Base-by-base conservation (phyloP, 345 rosid species). In the Kandelia obovata region DNA sequence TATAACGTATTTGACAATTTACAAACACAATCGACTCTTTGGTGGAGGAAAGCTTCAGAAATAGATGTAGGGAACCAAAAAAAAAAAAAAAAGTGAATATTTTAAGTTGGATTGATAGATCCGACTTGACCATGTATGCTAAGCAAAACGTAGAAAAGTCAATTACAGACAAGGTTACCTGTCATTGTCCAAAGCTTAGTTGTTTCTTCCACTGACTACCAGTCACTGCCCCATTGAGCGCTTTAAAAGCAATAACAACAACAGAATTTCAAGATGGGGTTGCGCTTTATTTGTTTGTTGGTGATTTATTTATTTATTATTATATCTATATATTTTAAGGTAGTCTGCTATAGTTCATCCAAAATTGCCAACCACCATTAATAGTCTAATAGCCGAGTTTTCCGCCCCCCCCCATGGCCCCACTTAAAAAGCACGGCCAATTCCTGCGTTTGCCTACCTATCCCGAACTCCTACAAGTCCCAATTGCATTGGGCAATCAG, bases 331-430 rank as follows among this genome's bases (percentile, higher is more conserved):
- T 47, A 53, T 43, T 71, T 73, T 30, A 63, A 67, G 23, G 79
- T 63, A 84, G 84, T 68, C 82, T 83, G 68, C 47, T 1, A 11
- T 2, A 68, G 58, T 82, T 64, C 62, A 28, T 78, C 79, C 81
- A 82, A 80, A 82, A 74, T 27, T 65, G 65, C 78, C 81, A 72
- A 83, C 30, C 2, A 2, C 81, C 80, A 79, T 76, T 61, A 34
- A 65, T 39, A 31, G 77, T 68, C 35, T 81, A 75, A 73, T 39
- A 13, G 19, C 5, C 0, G 17, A 43, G 49, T 0, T 43, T 13
- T 43, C 19, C 46, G 4, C 15, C 0, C 21, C 21, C 21, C 46
- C 15, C 15, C 9, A 1, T 75, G 72, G 75, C 79, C 75, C 62
- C 51, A 47, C 46, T 46, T 68, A 73, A 72, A 60, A 78, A 63